A percentile compares a stretch with the other conserved stretches of the same genome.
Evolutionary conservation across 306 rosid genomes (phyloP).

Genomic region (Malus sylvestris): DNA sequence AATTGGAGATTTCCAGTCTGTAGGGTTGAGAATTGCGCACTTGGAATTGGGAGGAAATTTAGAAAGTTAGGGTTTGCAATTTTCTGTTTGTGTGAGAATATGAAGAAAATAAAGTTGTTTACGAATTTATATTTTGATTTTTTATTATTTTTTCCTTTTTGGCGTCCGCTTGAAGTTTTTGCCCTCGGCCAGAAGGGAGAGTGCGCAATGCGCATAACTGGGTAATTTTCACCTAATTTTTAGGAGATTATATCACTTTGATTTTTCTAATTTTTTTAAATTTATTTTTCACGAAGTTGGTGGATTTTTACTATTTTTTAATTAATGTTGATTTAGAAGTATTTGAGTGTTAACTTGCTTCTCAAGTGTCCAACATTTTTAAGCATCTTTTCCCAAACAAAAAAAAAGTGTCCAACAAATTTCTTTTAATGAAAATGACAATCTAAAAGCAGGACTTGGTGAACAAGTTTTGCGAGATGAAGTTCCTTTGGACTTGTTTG

Average conservation of each 20-base stretch:
- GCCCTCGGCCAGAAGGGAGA: background rate
- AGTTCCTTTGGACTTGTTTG: too few species aligned
- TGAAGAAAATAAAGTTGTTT: background rate
- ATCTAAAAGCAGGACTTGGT: background rate
- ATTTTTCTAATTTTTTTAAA: background rate
- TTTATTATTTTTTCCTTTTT: background rate
- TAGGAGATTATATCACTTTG: background rate
- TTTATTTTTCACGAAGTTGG: background rate
- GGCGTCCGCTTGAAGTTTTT: background rate
- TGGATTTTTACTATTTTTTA: background rate
- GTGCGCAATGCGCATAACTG: background rate
- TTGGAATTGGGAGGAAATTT: conserved; percentile 3
- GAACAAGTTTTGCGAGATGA: background rate
- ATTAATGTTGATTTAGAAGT: background rate
- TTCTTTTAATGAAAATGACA: background rate
- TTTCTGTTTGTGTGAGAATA: conserved; percentile 18
- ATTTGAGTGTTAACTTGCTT: background rate
- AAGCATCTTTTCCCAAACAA: background rate
- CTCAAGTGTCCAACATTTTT: background rate
- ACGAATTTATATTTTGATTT: background rate
- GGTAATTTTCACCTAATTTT: background rate
- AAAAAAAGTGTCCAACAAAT: background rate
- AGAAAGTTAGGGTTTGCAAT: conserved; percentile 8
- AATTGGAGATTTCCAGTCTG: background rate
- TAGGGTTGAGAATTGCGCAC: background rate